Percentiles rank a stretch among this genome's conserved stretches.
Conservation (phyloP, 129 eudicot genomes). For the Rutidosis leptorrhynchoides region DNA sequence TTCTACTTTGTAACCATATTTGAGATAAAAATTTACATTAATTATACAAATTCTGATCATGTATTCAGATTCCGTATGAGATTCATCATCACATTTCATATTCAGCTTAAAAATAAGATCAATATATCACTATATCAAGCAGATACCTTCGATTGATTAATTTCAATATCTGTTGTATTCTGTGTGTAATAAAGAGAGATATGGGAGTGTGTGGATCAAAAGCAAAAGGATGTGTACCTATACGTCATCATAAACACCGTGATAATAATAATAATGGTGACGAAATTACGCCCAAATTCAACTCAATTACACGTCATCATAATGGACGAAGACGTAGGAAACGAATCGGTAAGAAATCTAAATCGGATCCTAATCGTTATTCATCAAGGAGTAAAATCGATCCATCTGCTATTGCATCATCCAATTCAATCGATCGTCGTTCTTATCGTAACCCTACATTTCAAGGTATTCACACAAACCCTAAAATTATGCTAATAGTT, state of each 20-base stretch:
- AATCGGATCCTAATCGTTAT: constrained; percentile 5
- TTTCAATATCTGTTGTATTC: constrained; percentile 20
- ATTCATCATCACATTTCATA: too few species aligned
- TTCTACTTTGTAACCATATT: not conserved
- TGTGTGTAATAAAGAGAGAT: too few species aligned
- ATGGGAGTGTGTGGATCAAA: constrained; percentile 92
- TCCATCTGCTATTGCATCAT: constrained; percentile 43
- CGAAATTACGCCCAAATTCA: constrained; percentile 14
- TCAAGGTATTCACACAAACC: constrained; percentile 47
- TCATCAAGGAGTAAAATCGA: constrained; percentile 30
- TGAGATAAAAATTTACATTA: too few species aligned
- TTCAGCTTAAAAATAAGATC: too few species aligned
- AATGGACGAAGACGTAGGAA: constrained; percentile 25
- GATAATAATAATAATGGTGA: constrained; percentile 13
- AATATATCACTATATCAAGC: not conserved
- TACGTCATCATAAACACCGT: constrained; percentile 11
- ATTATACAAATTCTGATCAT: not conserved
- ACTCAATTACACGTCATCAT: constrained; percentile 22
- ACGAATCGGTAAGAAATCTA: constrained; percentile 29
- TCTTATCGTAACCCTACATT: constrained; percentile 56
- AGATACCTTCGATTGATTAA: not conserved
- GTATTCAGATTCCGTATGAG: too few species aligned
- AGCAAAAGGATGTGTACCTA: constrained; percentile 58
- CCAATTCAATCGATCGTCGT: constrained; percentile 39
- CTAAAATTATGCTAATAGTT: not conserved